phyloP scores from a whole-genome alignment of 139 green algal genomes.

The Pycnococcus provasolii region DNA sequence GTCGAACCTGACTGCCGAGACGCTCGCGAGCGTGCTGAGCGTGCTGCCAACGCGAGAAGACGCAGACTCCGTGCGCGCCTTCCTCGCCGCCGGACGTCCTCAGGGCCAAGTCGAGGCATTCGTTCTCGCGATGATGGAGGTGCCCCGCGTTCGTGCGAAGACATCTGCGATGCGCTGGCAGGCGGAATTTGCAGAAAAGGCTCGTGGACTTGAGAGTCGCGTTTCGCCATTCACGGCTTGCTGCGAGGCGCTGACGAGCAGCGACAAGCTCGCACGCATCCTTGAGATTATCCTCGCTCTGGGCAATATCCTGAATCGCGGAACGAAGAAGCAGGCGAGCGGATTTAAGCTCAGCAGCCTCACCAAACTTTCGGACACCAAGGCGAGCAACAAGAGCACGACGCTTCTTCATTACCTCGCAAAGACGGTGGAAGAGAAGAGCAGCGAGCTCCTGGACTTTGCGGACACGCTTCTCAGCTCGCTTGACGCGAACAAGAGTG shows the following conservation, averaged over 20 bases:
- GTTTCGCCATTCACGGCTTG: background rate
- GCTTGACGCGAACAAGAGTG: background rate
- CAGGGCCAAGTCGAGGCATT: no score
- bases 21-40: background rate
- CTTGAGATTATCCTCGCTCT: slow-evolving; percentile 8
- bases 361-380: background rate
- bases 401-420: slow-evolving; percentile 4
- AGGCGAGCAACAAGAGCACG: background rate
- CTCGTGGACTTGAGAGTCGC: no score
- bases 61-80: no score
- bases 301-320: slow-evolving; percentile 8
- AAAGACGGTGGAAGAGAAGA: slow-evolving; percentile 1
- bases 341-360: background rate
- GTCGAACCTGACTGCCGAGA: background rate
- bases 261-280: background rate
- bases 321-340: background rate
- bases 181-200: background rate
- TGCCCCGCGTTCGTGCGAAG: background rate
- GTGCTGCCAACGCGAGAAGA: background rate
- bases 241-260: background rate
- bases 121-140: background rate
- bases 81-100: no score
- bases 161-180: background rate
- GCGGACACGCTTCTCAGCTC: background rate
- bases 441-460: background rate